These are phyloP conservation scores for Chalaropsis ovoidea DNA, from an alignment of 2,329 filamentous ascomycete species.

Conservation along the genomic window DNA sequence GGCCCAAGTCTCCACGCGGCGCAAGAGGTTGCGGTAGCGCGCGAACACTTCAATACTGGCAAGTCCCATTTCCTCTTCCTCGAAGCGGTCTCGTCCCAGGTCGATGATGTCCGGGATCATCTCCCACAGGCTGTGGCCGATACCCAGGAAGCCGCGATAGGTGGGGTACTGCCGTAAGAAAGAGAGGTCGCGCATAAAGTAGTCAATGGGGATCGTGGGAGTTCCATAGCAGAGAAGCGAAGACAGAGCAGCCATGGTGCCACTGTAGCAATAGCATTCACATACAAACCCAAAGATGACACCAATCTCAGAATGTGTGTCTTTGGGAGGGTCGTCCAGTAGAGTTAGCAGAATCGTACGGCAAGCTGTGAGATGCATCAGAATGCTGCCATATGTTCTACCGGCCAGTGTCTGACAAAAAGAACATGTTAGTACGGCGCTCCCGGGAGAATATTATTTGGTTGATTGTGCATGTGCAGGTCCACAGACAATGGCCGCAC, in stretches of 20 bases:
- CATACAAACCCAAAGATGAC: conserved; percentile 24
- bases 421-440: not conserved
- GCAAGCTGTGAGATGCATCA: conserved; percentile 23
- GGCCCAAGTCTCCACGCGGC: conserved; percentile 16
- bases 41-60: conserved; percentile 18
- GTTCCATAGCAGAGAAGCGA: conserved; percentile 16
- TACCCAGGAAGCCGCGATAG: conserved; percentile 19
- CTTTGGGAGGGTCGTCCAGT: conserved; percentile 1
- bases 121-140: conserved; percentile 21
- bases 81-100: conserved; percentile 16
- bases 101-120: conserved; percentile 23
- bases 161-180: conserved; percentile 17
- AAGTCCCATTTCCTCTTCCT: conserved; percentile 17
- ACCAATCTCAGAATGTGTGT: conserved; percentile 6
- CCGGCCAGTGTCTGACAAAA: conserved; percentile 21
- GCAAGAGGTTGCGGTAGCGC: conserved; percentile 19
- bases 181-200: conserved; percentile 20
- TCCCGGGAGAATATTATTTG: not conserved
- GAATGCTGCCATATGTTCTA: conserved; percentile 17
- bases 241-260: conserved; percentile 16
- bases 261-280: conserved; percentile 22
- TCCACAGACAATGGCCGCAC: too few relatives aligned
- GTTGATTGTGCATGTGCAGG: not conserved
- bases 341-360: conserved; percentile 18
- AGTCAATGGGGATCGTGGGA: conserved; percentile 19